These are phyloP conservation scores for Termitomyces sp. DNA, from an alignment of 1,284 basidiomycete species.

Conservation along the genomic window DNA sequence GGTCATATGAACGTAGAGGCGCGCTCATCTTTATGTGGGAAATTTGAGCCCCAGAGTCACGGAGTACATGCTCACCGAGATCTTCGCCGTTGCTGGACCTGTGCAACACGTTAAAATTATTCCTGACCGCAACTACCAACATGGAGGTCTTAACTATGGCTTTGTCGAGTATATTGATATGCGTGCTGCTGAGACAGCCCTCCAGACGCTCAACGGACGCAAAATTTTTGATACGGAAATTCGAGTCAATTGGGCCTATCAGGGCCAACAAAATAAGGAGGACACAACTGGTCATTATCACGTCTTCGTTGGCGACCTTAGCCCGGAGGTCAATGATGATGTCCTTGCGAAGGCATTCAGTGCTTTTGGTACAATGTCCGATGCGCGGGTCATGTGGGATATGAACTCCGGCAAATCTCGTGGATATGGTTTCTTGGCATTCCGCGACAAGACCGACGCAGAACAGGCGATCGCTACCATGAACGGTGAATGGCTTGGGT, in stretches of 20 bases:
- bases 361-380: constrained; percentile 91
- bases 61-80: constrained; percentile 93
- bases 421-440: constrained; percentile 90
- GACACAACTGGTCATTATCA: constrained; percentile 95
- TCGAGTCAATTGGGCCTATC: constrained; percentile 97
- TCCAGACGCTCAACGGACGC: constrained; percentile 94
- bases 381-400: constrained; percentile 99
- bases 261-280: constrained; percentile 93
- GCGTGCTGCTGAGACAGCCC: constrained; percentile 93
- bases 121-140: constrained; percentile 95
- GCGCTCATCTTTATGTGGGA: constrained; percentile 96
- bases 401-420: constrained; percentile 98
- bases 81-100: constrained; percentile 92
- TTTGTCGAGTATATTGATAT: constrained; percentile 98
- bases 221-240: constrained; percentile 98
- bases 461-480: constrained; percentile 97
- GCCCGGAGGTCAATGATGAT: constrained; percentile 97
- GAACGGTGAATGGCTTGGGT: constrained; percentile 99
- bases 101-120: constrained; percentile 99
- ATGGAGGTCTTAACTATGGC: constrained; percentile 96
- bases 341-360: constrained; percentile 93
- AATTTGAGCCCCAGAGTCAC: constrained; percentile 93
- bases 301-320: constrained; percentile 97
- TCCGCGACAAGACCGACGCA: constrained; percentile 95
- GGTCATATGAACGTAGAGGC: constrained; percentile 43